Percentiles rank a stretch among this genome's conserved stretches.
phyloP scores from a whole-genome alignment of 163 green algal genomes.

The Scenedesmus sp. region DNA sequence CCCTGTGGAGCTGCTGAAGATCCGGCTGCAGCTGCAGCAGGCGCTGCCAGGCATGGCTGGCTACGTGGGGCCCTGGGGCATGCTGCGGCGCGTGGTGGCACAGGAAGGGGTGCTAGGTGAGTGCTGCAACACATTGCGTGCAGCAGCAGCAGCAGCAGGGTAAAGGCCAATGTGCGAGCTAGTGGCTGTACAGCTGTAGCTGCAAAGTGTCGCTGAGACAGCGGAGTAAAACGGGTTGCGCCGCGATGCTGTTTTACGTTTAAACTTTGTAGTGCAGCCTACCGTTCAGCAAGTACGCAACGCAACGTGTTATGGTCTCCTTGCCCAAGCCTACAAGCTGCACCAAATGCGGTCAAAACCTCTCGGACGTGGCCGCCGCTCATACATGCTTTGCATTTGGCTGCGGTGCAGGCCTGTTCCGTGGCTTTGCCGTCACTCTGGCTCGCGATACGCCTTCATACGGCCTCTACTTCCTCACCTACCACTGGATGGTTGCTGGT shows the following conservation, averaged over 20 bases:
- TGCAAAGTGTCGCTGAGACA: no score
- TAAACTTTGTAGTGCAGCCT: no score
- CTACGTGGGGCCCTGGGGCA: constrained; percentile 69
- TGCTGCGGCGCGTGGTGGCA: constrained; percentile 64
- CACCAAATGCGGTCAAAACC: no score
- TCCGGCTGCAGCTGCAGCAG: constrained; percentile 81
- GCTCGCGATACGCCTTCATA: constrained; percentile 70
- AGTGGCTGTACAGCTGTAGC: no score
- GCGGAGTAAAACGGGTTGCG: no score
- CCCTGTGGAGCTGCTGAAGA: constrained; percentile 83
- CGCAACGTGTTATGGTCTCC: constrained; percentile 57
- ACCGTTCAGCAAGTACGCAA: no score
- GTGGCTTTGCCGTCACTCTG: constrained; percentile 70
- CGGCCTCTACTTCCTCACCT: constrained; percentile 52
- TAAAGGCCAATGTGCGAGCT: no score
- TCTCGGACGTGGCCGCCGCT: no score
- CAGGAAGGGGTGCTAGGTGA: constrained; percentile 59
- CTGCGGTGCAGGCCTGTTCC: constrained; percentile 68
- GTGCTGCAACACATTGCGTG: no score
- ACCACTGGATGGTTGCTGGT: constrained; percentile 49
- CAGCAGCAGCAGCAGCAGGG: no score
- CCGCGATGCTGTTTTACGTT: no score
- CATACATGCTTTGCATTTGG: not conserved
- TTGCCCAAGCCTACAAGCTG: not conserved
- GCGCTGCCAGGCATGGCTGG: constrained; percentile 53